Evolutionary conservation across 208 protist species (phyloP).

Genomic region (Jaenimonas drosophilae): DNA sequence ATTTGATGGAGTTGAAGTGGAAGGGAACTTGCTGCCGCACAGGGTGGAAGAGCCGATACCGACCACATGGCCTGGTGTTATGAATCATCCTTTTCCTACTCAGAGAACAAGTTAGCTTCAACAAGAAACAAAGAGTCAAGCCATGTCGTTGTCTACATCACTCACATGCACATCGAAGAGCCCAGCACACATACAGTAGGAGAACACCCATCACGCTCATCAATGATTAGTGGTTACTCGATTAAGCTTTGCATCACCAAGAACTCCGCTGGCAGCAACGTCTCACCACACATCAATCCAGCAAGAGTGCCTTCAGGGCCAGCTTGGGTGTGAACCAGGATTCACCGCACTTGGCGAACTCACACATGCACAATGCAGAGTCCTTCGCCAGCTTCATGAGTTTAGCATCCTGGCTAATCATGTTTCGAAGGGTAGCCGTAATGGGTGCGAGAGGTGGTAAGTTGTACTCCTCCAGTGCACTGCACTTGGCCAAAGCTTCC

Average conservation of each 20-base stretch:
- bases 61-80: conserved; percentile 5
- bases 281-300: conserved; percentile 12
- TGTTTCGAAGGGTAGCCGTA: conserved; percentile 56
- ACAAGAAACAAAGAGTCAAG: background rate
- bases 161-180: too few species aligned
- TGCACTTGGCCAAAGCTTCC: conserved; percentile 29
- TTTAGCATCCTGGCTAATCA: conserved; percentile 51
- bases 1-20: conserved; percentile 66
- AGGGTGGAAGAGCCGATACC: conserved; percentile 69
- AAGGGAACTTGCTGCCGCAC: conserved; percentile 55
- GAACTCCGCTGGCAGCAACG: background rate
- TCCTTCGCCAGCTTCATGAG: conserved; percentile 38
- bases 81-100: conserved; percentile 15
- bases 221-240: background rate
- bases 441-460: conserved; percentile 75
- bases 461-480: conserved; percentile 39
- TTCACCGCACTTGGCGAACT: conserved; percentile 3
- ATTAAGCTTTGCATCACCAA: background rate
- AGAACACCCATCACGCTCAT: too few species aligned
- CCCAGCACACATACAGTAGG: too few species aligned
- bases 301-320: conserved; percentile 41
- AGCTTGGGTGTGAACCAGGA: conserved; percentile 68
- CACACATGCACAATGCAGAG: conserved; percentile 70
- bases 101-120: background rate
- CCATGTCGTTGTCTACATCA: too few species aligned